A percentile compares a stretch with the other conserved stretches of the same genome.
Conservation (phyloP, 176 grass and related monocot species). For the Triticum dicoccoides region DNA sequence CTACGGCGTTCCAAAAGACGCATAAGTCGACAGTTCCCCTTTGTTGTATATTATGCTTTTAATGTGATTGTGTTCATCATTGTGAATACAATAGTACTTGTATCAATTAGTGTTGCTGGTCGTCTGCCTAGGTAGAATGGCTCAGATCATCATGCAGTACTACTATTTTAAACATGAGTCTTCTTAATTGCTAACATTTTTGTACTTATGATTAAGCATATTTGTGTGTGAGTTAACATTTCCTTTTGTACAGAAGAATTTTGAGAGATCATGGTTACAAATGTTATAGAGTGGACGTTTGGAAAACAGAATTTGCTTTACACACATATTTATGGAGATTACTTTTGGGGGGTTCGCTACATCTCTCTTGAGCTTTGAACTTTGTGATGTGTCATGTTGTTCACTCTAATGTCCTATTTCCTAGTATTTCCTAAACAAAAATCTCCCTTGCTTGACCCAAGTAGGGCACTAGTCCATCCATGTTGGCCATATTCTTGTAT, state of each 20-base stretch:
- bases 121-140: not conserved
- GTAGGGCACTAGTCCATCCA: no score
- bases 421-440: no score
- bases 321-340: no score
- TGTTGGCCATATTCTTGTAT: no score
- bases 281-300: not conserved
- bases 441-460: no score
- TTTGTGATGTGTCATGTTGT: no score
- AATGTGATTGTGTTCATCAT: constrained; percentile 20
- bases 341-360: no score
- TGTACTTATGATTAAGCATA: not conserved
- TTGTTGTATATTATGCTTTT: not conserved
- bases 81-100: not conserved
- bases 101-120: not conserved
- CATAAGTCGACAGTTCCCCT: constrained; percentile 15
- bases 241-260: no score
- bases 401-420: no score
- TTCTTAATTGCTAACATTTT: not conserved
- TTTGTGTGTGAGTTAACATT: no score
- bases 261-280: not conserved
- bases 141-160: not conserved
- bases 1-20: not conserved
- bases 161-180: not conserved
- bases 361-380: no score
- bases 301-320: no score